Conservation (phyloP, 2,329 filamentous ascomycete species). For the Calycina marina region DNA sequence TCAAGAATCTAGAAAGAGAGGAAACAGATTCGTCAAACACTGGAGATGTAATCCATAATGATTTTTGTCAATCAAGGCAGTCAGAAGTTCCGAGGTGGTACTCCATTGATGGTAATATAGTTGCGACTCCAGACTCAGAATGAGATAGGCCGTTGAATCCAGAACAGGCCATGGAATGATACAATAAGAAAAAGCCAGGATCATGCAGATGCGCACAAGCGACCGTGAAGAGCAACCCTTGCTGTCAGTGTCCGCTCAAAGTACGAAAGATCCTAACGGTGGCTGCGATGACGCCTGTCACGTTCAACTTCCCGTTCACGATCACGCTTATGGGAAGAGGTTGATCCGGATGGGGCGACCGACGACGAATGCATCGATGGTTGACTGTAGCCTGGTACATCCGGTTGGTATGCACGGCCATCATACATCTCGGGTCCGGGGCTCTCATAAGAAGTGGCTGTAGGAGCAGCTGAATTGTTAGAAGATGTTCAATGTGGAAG, state of each 20-base stretch:
- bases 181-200: conserved; percentile 17
- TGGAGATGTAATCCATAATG: too few species aligned
- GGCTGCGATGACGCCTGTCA: conserved; percentile 14
- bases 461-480: conserved; percentile 21
- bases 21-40: too few species aligned
- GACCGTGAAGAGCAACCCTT: too few species aligned
- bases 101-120: too few species aligned
- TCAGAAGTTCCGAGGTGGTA: too few species aligned
- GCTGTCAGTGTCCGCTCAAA: too few species aligned
- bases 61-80: too few species aligned
- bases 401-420: conserved; percentile 12
- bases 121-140: conserved; percentile 5
- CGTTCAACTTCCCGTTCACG: conserved; percentile 16
- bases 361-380: conserved; percentile 14
- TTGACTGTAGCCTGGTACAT: conserved; percentile 12
- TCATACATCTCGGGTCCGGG: conserved; percentile 13
- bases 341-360: conserved; percentile 14
- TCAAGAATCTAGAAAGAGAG: too few species aligned
- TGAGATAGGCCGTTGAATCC: conserved; percentile 8
- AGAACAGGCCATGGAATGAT: too few species aligned
- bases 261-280: conserved; percentile 9
- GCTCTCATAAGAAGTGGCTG: conserved; percentile 12
- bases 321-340: conserved; percentile 15
- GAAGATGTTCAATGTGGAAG: conserved; percentile 14
- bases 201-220: conserved; percentile 11